Percentiles rank a stretch among this genome's conserved stretches.
Conservation (phyloP, 1,139 yeast genomes). For the Geotrichum restrictum region DNA sequence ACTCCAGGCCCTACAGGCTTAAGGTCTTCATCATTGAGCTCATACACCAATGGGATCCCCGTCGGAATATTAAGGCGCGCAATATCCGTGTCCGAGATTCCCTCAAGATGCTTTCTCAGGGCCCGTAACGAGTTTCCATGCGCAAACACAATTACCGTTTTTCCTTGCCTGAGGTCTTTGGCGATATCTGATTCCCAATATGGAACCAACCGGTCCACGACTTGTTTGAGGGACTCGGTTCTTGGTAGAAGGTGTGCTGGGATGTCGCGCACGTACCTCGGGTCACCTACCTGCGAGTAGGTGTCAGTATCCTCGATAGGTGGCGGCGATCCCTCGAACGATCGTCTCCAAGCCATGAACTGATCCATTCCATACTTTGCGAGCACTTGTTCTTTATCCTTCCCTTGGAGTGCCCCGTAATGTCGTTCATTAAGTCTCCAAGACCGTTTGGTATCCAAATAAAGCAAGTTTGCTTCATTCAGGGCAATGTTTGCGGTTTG, state of each 20-base stretch:
- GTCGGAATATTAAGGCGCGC: conserved; percentile 96
- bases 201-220: conserved; percentile 94
- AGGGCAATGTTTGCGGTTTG: conserved; percentile 97
- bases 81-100: conserved; percentile 86
- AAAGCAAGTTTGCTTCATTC: conserved; percentile 82
- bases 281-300: conserved; percentile 81
- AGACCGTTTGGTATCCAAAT: conserved; percentile 88
- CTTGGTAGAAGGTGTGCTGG: conserved; percentile 85
- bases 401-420: conserved; percentile 98
- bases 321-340: conserved; percentile 97
- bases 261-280: conserved; percentile 74
- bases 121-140: conserved; percentile 99
- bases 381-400: conserved; percentile 92
- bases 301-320: conserved; percentile 69
- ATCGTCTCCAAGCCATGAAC: conserved; percentile 97
- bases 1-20: conserved; percentile 90
- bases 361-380: conserved; percentile 85
- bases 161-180: conserved; percentile 75
- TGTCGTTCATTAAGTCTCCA: conserved; percentile 99
- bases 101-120: conserved; percentile 92
- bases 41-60: conserved; percentile 97
- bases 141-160: conserved; percentile 90
- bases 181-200: conserved; percentile 96
- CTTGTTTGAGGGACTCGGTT: conserved; percentile 92
- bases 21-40: conserved; percentile 84